Conservation (phyloP, 1,284 basidiomycete species). For the Tilletia indica region DNA sequence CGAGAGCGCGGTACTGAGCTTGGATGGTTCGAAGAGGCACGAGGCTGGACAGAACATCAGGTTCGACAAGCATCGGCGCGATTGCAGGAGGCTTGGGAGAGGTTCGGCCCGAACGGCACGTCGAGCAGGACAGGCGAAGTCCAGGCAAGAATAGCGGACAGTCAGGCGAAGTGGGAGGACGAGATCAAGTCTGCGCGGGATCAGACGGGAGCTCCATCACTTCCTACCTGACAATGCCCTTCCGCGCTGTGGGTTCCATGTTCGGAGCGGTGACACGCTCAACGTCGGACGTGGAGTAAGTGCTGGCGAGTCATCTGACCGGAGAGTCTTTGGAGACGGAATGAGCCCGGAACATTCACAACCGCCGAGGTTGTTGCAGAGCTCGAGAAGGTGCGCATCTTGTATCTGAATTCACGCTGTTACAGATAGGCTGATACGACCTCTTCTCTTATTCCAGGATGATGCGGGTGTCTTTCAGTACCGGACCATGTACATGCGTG, state of each 20-base stretch:
- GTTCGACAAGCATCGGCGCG: neutral
- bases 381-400: slow-evolving; percentile 30
- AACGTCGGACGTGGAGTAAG: neutral
- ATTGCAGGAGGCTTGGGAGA: slow-evolving; percentile 13
- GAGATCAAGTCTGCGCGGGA: neutral
- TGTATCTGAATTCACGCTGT: neutral
- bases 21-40: slow-evolving; percentile 5
- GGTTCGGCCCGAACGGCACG: neutral
- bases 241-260: neutral
- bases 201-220: neutral
- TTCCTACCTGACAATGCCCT: neutral
- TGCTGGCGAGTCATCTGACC: neutral
- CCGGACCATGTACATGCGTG: slow-evolving; percentile 3
- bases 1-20: slow-evolving; percentile 3
- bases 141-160: neutral
- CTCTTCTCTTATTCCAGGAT: neutral
- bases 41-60: slow-evolving; percentile 20
- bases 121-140: too few relatives aligned
- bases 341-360: slow-evolving; percentile 40
- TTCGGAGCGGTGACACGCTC: slow-evolving; percentile 6
- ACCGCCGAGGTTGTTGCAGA: slow-evolving; percentile 47
- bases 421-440: neutral
- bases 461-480: slow-evolving; percentile 10
- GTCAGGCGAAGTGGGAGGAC: neutral
- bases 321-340: neutral